phyloP scores from a whole-genome alignment of 2,329 filamentous ascomycete species.

The Curvularia sp. region DNA sequence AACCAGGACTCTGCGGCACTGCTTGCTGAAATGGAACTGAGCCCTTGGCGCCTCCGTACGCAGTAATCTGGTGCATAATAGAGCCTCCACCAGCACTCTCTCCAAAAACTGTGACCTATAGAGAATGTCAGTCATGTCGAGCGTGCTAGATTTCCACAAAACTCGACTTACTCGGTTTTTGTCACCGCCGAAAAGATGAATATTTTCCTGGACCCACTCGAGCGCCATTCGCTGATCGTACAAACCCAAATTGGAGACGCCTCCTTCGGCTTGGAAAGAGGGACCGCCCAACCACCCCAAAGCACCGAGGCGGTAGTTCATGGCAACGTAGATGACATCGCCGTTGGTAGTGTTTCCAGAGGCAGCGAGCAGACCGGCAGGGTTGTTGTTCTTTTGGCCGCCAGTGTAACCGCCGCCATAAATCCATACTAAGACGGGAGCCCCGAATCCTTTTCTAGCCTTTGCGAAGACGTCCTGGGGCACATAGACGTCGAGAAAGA shows the following conservation, averaged over 20 bases:
- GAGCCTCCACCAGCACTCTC: slow-evolving; percentile 50
- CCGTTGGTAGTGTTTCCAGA: slow-evolving; percentile 51
- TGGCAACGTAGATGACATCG: slow-evolving; percentile 55
- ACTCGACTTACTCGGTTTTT: slow-evolving; percentile 38
- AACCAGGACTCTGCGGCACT: slow-evolving; percentile 53
- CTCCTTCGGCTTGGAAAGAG: slow-evolving; percentile 45
- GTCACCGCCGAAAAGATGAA: slow-evolving; percentile 51
- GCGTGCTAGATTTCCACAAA: not conserved
- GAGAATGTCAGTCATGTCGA: not conserved
- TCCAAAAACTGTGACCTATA: slow-evolving; percentile 44
- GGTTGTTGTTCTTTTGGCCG: slow-evolving; percentile 49
- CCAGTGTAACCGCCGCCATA: slow-evolving; percentile 58
- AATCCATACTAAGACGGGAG: slow-evolving; percentile 60
- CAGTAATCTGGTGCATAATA: slow-evolving; percentile 53
- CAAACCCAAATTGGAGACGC: slow-evolving; percentile 46
- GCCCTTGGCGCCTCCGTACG: slow-evolving; percentile 51
- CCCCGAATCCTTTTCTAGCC: slow-evolving; percentile 40
- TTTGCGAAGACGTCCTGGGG: slow-evolving; percentile 51
- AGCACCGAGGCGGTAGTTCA: slow-evolving; percentile 58
- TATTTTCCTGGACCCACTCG: slow-evolving; percentile 52
- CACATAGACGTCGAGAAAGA: slow-evolving; percentile 58
- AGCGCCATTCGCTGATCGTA: slow-evolving; percentile 52
- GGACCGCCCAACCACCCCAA: slow-evolving; percentile 48
- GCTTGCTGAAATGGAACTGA: slow-evolving; percentile 49
- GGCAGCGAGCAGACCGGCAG: slow-evolving; percentile 53